Evolutionary conservation across 1,284 basidiomycete genomes (phyloP).

Genomic region (Cryptococcus hybrid): DNA sequence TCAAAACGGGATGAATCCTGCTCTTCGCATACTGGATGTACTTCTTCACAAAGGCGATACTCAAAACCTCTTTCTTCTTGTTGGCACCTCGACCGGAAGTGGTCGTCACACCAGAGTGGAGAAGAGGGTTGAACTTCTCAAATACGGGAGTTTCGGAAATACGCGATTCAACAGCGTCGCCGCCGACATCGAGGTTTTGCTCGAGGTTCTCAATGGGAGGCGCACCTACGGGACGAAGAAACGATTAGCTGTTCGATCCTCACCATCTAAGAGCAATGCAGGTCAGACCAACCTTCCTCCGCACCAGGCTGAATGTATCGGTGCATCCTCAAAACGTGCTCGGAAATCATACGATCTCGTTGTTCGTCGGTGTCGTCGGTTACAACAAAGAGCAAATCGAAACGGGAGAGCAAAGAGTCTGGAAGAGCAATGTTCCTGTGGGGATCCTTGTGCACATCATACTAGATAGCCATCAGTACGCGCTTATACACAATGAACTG

Average conservation of each 20-base stretch:
- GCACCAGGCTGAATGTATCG: slow-evolving; percentile 94
- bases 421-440: slow-evolving; percentile 98
- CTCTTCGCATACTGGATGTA: slow-evolving; percentile 98
- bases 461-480: slow-evolving; percentile 55
- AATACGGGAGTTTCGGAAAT: slow-evolving; percentile 71
- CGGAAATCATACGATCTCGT: slow-evolving; percentile 90
- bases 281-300: slow-evolving; percentile 63
- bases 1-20: slow-evolving; percentile 77
- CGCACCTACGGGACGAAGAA: slow-evolving; percentile 42
- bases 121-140: slow-evolving; percentile 93
- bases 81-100: slow-evolving; percentile 59
- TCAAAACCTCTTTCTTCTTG: slow-evolving; percentile 80
- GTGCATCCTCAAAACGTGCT: slow-evolving; percentile 97
- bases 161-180: slow-evolving; percentile 58
- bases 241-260: background rate
- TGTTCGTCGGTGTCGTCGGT: slow-evolving; percentile 97
- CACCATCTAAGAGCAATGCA: slow-evolving; percentile 46
- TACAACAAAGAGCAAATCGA: slow-evolving; percentile 96
- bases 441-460: slow-evolving; percentile 99
- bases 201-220: slow-evolving; percentile 85
- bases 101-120: slow-evolving; percentile 77
- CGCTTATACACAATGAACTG: background rate
- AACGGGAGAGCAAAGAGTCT: slow-evolving; percentile 97
- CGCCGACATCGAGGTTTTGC: slow-evolving; percentile 81
- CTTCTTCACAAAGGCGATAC: slow-evolving; percentile 95